Evolutionary conservation across 1,284 basidiomycete species (phyloP), one percentile per base, ranked within the genome.

Genomic region (Puccinia coronata): DNA sequence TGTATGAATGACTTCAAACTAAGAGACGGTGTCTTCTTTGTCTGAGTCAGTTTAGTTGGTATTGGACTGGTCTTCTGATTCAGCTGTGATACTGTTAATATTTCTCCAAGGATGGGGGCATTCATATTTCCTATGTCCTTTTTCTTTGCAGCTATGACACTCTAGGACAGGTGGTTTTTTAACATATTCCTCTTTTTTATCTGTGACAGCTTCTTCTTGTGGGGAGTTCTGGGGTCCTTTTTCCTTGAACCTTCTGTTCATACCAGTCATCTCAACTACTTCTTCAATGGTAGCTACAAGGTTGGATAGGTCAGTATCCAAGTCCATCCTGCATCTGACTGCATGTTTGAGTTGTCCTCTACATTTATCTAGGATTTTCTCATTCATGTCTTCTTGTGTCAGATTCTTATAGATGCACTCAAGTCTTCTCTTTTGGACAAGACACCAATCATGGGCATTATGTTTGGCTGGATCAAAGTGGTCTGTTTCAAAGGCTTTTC

Each of bases 381-480:
- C 41, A 70, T 70, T 70, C 4, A 49, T 49, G 47, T 70, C 67
- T 49, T 70, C 67, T 25, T 20, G 14, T 8, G 69, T 25, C 12
- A 18, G 28, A 23, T 53, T 71, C n/a, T n/a, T n/a, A n/a, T n/a
- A n/a, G n/a, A n/a, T n/a, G n/a, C n/a, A n/a, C n/a, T n/a, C n/a
- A n/a, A n/a, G n/a, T n/a, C n/a, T n/a, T n/a, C n/a, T n/a, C n/a
- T n/a, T n/a, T n/a, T n/a, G n/a, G n/a, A n/a, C n/a, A n/a, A n/a
- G n/a, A n/a, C n/a, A n/a, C n/a, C n/a, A n/a, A n/a, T n/a, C n/a
- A n/a, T n/a, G n/a, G n/a, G n/a, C n/a, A n/a, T n/a, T n/a, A n/a
- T n/a, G n/a, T n/a, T n/a, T n/a, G n/a, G n/a, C n/a, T n/a, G n/a
- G n/a, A n/a, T n/a, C n/a, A n/a, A n/a, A n/a, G n/a, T n/a, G n/a